A percentile compares a stretch with the other conserved stretches of the same genome.
These are phyloP conservation scores for Cladosporium sp. DNA, from an alignment of 2,329 filamentous ascomycete genomes.

Conservation along the genomic window DNA sequence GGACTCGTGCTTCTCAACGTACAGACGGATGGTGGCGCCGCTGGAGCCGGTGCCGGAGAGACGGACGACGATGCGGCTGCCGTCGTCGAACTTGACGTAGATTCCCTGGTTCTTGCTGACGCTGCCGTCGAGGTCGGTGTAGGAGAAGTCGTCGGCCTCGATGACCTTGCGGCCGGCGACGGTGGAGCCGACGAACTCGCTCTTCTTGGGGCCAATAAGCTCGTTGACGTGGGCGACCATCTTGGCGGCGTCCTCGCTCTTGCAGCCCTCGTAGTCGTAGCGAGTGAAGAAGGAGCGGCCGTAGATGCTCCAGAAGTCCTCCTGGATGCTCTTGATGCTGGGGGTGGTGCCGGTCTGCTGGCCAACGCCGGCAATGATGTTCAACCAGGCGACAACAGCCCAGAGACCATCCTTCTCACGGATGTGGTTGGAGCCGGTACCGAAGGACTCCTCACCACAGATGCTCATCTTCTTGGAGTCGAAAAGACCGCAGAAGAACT, in stretches of 20 bases:
- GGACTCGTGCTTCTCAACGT: constrained; percentile 91
- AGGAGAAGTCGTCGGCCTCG: constrained; percentile 94
- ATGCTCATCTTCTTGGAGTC: constrained; percentile 96
- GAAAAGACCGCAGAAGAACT: constrained; percentile 97
- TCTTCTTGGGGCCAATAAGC: constrained; percentile 67
- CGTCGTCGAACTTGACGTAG: constrained; percentile 90
- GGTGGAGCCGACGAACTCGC: constrained; percentile 79
- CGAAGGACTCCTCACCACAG: constrained; percentile 97
- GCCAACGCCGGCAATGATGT: constrained; percentile 94
- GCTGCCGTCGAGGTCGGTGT: constrained; percentile 97
- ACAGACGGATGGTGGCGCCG: constrained; percentile 93
- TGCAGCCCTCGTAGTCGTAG: constrained; percentile 96
- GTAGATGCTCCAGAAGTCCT: constrained; percentile 95
- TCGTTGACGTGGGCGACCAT: constrained; percentile 78
- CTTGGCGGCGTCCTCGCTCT: constrained; percentile 86
- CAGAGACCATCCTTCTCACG: constrained; percentile 98
- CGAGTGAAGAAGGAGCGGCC: constrained; percentile 98
- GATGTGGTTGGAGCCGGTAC: constrained; percentile 97
- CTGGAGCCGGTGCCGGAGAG: constrained; percentile 93
- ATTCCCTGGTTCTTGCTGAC: constrained; percentile 95
- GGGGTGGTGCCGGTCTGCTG: constrained; percentile 78
- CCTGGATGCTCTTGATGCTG: constrained; percentile 93
- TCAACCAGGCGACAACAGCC: constrained; percentile 96
- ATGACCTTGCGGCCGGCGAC: constrained; percentile 80
- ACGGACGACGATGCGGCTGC: constrained; percentile 91